Conservation (phyloP, 352 stramenopile species). For the Pythium aphanidermatum region DNA sequence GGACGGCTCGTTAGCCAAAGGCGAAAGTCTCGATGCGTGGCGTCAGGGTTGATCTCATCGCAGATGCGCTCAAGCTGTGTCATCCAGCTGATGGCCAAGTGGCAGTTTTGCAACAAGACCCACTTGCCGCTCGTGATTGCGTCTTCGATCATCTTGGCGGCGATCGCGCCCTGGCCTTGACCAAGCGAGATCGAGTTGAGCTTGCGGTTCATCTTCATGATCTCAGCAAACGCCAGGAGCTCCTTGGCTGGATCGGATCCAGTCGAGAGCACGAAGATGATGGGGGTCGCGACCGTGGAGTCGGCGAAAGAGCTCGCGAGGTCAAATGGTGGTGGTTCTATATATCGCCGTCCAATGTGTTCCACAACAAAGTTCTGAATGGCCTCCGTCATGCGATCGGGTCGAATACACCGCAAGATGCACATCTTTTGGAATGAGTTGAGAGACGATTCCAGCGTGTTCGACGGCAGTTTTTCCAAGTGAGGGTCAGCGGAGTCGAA, state of each 20-base stretch:
- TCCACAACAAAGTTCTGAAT: slow-evolving; percentile 83
- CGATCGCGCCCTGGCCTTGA: slow-evolving; percentile 85
- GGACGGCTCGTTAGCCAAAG: slow-evolving; percentile 87
- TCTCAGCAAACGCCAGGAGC: slow-evolving; percentile 79
- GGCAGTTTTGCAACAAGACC: slow-evolving; percentile 91
- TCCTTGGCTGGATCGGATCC: slow-evolving; percentile 88
- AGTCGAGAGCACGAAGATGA: slow-evolving; percentile 90
- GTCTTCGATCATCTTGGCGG: slow-evolving; percentile 85
- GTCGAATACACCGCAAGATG: slow-evolving; percentile 46
- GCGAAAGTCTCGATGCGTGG: slow-evolving; percentile 90
- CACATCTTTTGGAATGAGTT: slow-evolving; percentile 49
- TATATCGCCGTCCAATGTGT: slow-evolving; percentile 72
- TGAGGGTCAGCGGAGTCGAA: slow-evolving; percentile 44
- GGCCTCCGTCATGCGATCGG: slow-evolving; percentile 56
- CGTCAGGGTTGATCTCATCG: slow-evolving; percentile 81
- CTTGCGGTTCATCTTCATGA: slow-evolving; percentile 78
- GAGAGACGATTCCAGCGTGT: slow-evolving; percentile 24
- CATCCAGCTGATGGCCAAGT: slow-evolving; percentile 92
- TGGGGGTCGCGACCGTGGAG: slow-evolving; percentile 78
- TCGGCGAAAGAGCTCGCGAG: slow-evolving; percentile 81
- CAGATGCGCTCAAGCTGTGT: slow-evolving; percentile 88
- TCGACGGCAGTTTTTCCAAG: slow-evolving; percentile 28
- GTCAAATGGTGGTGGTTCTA: slow-evolving; percentile 79
- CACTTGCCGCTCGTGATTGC: slow-evolving; percentile 86
- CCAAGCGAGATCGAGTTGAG: slow-evolving; percentile 88